Conservation (phyloP, 2,329 filamentous ascomycete genomes). For the Pseudonectria foliicola region DNA sequence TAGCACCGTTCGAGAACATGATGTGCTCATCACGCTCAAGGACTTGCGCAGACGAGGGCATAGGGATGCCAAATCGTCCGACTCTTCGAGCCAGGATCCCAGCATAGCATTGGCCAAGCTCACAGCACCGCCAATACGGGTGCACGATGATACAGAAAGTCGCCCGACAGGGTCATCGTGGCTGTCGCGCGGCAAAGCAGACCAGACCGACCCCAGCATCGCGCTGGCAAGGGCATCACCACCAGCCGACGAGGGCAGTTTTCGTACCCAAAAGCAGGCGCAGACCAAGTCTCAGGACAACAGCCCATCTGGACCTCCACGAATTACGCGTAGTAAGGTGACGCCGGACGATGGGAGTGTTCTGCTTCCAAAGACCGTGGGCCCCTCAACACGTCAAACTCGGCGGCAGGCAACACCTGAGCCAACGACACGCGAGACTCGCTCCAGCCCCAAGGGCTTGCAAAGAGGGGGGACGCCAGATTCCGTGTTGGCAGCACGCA, state of each 20-base stretch:
- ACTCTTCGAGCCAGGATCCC: constrained; percentile 20
- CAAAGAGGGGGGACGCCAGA: constrained; percentile 16
- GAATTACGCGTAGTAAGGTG: constrained; percentile 22
- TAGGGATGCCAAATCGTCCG: constrained; percentile 16
- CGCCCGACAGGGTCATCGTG: constrained; percentile 15
- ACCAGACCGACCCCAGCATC: constrained; percentile 21
- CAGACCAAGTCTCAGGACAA: constrained; percentile 7
- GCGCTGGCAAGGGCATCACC: constrained; percentile 12
- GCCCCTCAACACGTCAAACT: constrained; percentile 14
- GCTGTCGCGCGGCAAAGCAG: constrained; percentile 21
- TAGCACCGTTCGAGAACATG: constrained; percentile 11
- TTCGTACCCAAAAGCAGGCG: no score
- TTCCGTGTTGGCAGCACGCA: constrained; percentile 9
- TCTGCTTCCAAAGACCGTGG: constrained; percentile 16
- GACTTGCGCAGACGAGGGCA: constrained; percentile 25
- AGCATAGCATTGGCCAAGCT: constrained; percentile 23
- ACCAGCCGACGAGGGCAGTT: background rate
- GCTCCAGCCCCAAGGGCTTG: constrained; percentile 15
- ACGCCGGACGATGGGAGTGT: constrained; percentile 19
- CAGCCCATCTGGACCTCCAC: constrained; percentile 15
- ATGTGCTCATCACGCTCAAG: constrained; percentile 22
- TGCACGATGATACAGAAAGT: constrained; percentile 11
- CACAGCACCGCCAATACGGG: constrained; percentile 7
- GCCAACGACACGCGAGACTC: constrained; percentile 14
- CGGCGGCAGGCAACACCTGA: constrained; percentile 18